Percentiles rank a stretch among this genome's conserved stretches.
These are phyloP conservation scores for Septoria petroselini DNA, from an alignment of 2,329 filamentous ascomycete genomes.

Conservation along the genomic window DNA sequence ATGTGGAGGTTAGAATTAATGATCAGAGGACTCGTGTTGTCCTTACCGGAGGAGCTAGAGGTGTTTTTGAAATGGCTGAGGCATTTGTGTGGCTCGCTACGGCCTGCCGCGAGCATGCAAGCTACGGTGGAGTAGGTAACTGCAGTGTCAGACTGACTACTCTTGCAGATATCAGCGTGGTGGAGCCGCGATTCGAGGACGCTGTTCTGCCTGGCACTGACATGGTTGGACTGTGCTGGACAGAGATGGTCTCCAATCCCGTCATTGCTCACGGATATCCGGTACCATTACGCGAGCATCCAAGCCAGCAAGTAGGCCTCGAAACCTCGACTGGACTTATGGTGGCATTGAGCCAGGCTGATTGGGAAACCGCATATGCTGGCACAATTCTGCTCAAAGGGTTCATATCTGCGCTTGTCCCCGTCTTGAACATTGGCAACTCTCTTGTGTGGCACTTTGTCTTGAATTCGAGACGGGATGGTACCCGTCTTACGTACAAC, in stretches of 20 bases:
- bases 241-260: background rate
- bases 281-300: background rate
- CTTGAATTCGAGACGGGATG: background rate
- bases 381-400: background rate
- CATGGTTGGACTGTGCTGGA: background rate
- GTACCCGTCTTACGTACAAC: background rate
- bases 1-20: background rate
- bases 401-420: background rate
- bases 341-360: background rate
- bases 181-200: background rate
- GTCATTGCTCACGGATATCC: background rate
- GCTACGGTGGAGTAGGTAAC: background rate
- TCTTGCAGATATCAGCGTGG: too few relatives aligned
- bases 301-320: background rate
- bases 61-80: background rate
- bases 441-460: background rate
- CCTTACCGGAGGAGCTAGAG: background rate
- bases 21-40: background rate
- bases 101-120: background rate
- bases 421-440: background rate
- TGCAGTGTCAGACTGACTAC: background rate
- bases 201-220: background rate
- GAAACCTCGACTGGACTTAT: background rate
- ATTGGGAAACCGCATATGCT: background rate
- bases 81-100: background rate